Base-by-base conservation (phyloP, 306 rosid genomes). In the Dalbergia cochinchinensis region DNA sequence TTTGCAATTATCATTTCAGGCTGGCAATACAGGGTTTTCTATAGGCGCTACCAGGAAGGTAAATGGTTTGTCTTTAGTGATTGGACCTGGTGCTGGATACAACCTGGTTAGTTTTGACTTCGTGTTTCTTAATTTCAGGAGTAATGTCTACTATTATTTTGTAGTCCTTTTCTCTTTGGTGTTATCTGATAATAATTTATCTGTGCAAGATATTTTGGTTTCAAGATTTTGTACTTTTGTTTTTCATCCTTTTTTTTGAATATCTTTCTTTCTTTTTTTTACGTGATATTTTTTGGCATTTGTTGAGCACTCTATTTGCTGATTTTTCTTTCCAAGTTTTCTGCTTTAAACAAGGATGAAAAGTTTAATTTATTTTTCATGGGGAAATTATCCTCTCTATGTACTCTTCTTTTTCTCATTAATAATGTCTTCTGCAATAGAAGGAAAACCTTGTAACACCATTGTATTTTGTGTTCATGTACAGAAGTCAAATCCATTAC, bases 81-180 rank as follows among this genome's bases (percentile, higher is more conserved):
- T 95, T 85, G 99, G 99, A 69, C 92, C 99, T 10, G 99, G 99
- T 72, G 84, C 97, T 78, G 99, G 99, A 74, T 95, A 95, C 88
- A 95, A 91, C 88, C 83, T 84, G 99, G 98, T 95, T 69, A 84
- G 86, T 78, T 58, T 12, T 66, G 65, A 44, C 51, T 78, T 61
- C 48, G n/a, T 42, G 41, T 41, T 70, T 64, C 70, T 63, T 77
- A 58, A 54, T 72, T 77, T 77, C 73, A 22, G 48, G 20, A 70
- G 39, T 45, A 50, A 4, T 60, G 4, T 26, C 64, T 55, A 16
- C 69, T 69, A 65, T 65, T 74, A 37, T 51, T 71, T 79, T 66
- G 12, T 37, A 48, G 26, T 14, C 50, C 9, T 73, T 67, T 16
- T 26, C 16, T 26, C 19, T 45, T 6, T 72, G 58, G 48, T 11